phyloP scores from a whole-genome alignment of 2,329 filamentous ascomycete species.

The Chaetomium sp. region DNA sequence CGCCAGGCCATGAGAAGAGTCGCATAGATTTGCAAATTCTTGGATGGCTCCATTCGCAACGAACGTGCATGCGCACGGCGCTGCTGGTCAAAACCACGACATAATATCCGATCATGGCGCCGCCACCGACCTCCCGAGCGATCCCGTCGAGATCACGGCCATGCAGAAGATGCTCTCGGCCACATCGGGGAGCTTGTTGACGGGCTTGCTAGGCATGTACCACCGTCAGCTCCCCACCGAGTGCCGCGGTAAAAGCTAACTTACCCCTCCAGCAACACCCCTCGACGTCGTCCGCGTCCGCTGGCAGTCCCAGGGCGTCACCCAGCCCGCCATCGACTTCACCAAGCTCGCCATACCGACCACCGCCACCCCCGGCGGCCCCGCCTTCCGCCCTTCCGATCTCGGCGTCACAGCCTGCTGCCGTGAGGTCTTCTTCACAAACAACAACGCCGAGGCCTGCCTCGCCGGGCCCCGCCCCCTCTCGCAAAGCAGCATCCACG shows the following conservation, averaged over 20 bases:
- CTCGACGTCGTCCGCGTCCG: constrained; percentile 96
- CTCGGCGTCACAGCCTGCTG: constrained; percentile 94
- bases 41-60: constrained; percentile 31
- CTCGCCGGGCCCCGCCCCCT: constrained; percentile 62
- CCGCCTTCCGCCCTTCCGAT: constrained; percentile 72
- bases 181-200: constrained; percentile 85
- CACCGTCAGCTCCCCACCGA: constrained; percentile 4
- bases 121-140: constrained; percentile 44
- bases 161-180: constrained; percentile 94
- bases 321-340: constrained; percentile 48
- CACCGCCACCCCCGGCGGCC: constrained; percentile 43
- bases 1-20: constrained; percentile 10
- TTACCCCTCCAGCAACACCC: constrained; percentile 70
- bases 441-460: constrained; percentile 79
- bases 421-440: constrained; percentile 94
- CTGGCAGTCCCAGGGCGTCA: constrained; percentile 76
- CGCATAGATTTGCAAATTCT: neutral
- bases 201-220: constrained; percentile 77
- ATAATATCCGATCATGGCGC: constrained; percentile 41
- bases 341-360: constrained; percentile 59
- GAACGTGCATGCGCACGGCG: constrained; percentile 30
- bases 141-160: constrained; percentile 70
- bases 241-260: constrained; percentile 9
- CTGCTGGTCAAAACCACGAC: constrained; percentile 44
- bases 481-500: neutral